Base-by-base conservation (phyloP, 345 rosid genomes). In the Barbarea vulgaris region DNA sequence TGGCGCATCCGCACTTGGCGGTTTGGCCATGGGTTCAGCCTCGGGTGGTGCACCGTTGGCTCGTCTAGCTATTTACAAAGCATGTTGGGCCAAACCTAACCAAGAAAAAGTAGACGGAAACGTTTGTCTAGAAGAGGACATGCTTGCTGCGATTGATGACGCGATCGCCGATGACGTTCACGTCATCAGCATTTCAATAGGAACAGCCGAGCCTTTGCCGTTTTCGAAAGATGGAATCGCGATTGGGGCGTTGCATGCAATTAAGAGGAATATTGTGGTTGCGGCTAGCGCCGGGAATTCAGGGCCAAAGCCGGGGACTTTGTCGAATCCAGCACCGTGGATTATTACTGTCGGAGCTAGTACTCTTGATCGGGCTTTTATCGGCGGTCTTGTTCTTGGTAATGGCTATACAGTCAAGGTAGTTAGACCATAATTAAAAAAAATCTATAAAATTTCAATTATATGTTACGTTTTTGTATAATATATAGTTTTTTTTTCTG, bases 121-220 rank as follows among this genome's bases (percentile, higher is more conserved):
- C 74, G 52, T 65, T 0, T 94, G 98, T 70, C 44, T 63, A 11
- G 79, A 79, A 33, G 93, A 70, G 27, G 98, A 91, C 68, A 86
- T 94, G 91, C 82, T 91, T 15, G 96, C 91, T 0, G 97, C 90
- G 11, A 80, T 94, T 0, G 98, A 94, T 28, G 93, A 89, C 9
- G 97, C 97, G 70, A 85, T 94, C 1, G 87, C 64, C 0, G 97
- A 94, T 44, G 97, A 97, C 0, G 90, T 94, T 42, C 75, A 91
- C 41, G 81, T 94, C 4, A 51, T 91, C n/a, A 91, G 97, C 74
- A 56, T 87, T 33, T 94, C 97, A 9, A 84, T 90, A 1, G 98
- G 91, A 4, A 30, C 77, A 1, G 0, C 1, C 0, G 6, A 6
- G 0, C 85, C 86, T 2, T 0, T 37, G 0, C 53, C 82, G 4